Percentiles rank a stretch among this genome's conserved stretches.
Conservation (phyloP, 148 eudicot species). For the Salicornia ramosissima region DNA sequence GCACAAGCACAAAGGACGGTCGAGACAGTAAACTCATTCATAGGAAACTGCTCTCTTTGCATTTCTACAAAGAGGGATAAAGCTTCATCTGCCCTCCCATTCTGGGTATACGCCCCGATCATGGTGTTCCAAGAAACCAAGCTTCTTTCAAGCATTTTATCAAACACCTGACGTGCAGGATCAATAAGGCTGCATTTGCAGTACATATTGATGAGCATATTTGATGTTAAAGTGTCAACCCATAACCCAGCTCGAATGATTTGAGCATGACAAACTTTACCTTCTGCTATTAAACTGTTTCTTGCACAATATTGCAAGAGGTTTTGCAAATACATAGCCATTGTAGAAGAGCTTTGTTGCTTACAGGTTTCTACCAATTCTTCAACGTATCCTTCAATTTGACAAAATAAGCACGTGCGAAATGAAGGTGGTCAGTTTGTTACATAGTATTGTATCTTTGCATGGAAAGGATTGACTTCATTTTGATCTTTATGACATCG, state of each 20-base stretch:
- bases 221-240: constrained; percentile 41
- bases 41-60: constrained; percentile 44
- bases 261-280: constrained; percentile 59
- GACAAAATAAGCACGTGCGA: too few relatives aligned
- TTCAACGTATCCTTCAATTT: too few relatives aligned
- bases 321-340: constrained; percentile 33
- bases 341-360: not conserved
- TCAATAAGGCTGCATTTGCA: constrained; percentile 53
- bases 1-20: constrained; percentile 86
- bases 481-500: too few relatives aligned
- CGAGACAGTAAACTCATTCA: constrained; percentile 65
- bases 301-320: constrained; percentile 61
- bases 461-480: too few relatives aligned
- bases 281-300: constrained; percentile 33
- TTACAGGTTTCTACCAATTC: too few relatives aligned
- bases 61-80: constrained; percentile 50
- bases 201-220: constrained; percentile 65
- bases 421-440: too few relatives aligned
- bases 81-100: constrained; percentile 38
- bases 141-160: constrained; percentile 53
- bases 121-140: constrained; percentile 79
- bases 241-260: constrained; percentile 37
- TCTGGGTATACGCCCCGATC: constrained; percentile 57
- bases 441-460: too few relatives aligned
- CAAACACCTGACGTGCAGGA: constrained; percentile 55